Evolutionary conservation across 495 filamentous ascomycete species (phyloP), one percentile per base, ranked within the genome.

Genomic region (Neohortaea acidophila): DNA sequence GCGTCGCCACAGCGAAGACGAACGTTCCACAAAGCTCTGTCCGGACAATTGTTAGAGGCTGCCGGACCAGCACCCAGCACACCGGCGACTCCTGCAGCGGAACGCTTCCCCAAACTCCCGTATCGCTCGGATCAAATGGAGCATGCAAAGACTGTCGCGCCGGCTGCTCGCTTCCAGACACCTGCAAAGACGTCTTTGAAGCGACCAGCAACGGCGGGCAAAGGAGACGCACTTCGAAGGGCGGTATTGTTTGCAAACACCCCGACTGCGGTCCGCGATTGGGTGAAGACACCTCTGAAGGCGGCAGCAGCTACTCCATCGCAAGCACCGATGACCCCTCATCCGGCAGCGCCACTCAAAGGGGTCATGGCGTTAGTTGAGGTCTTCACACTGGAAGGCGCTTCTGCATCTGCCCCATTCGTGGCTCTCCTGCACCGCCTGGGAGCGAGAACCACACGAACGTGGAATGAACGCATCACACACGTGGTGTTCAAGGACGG

Each of bases 401-500:
- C 80, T 17, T 81, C 91, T 56, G 84, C 84, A 12, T 85, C 79
- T 43, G 70, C 72, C 12, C 74, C 89, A 34, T 94, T 94, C 54
- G 67, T 79, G 12, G 79, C 89, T 43, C 68, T 92, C 6, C 64
- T 94, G 27, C 69, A 68, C 4, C 74, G 81, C 38, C 83, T 97
- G 70, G 89, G 89, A 8, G 89, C 86, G 13, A 72, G 74, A 21
- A 85, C 81, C 47, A 70, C 91, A 11, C 81, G 79, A 59, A 67
- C 65, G 17, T 97, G 89, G 89, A 82, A 76, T 54, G 64, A 91
- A 22, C 82, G 81, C 2, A 85, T 94, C 52, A 97, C 89, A 3
- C 89, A 97, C 51, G 81, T 97, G 1, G 75, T 97, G 1, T 97
- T 81, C 61, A 94, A 94, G 52, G 89, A 94, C 59, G 89, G 89